phyloP scores from a whole-genome alignment of 2,329 filamentous ascomycete genomes.

The Plectosphaerella sp. region DNA sequence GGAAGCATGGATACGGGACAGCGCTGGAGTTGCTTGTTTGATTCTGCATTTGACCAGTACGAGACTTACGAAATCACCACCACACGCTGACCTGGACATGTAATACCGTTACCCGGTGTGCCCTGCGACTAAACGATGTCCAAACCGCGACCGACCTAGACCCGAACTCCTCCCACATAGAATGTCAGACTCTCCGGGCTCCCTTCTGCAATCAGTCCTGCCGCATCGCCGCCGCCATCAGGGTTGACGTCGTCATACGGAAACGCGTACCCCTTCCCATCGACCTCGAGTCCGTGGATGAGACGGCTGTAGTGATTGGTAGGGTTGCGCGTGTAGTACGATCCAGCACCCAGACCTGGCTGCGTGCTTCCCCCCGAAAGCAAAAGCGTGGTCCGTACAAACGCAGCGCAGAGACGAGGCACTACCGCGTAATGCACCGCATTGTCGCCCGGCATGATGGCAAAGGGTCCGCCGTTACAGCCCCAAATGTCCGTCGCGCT shows the following conservation, averaged over 20 bases:
- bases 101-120: not conserved
- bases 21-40: no score
- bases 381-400: constrained; percentile 41
- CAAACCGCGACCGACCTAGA: no score
- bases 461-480: constrained; percentile 45
- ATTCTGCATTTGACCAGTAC: no score
- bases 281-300: constrained; percentile 55
- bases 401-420: constrained; percentile 46
- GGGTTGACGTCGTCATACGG: constrained; percentile 66
- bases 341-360: constrained; percentile 28
- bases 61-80: no score
- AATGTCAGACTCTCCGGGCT: constrained; percentile 20
- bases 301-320: constrained; percentile 56
- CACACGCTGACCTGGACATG: not conserved
- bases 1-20: no score
- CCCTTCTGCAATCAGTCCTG: constrained; percentile 23
- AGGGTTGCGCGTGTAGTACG: constrained; percentile 40
- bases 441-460: constrained; percentile 29
- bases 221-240: constrained; percentile 47
- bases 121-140: not conserved
- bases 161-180: constrained; percentile 17
- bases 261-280: constrained; percentile 61
- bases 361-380: constrained; percentile 40
- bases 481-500: constrained; percentile 42
- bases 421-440: constrained; percentile 35